phyloP scores from a whole-genome alignment of 176 grass and related monocot genomes.

The Eragrostis curvula region DNA sequence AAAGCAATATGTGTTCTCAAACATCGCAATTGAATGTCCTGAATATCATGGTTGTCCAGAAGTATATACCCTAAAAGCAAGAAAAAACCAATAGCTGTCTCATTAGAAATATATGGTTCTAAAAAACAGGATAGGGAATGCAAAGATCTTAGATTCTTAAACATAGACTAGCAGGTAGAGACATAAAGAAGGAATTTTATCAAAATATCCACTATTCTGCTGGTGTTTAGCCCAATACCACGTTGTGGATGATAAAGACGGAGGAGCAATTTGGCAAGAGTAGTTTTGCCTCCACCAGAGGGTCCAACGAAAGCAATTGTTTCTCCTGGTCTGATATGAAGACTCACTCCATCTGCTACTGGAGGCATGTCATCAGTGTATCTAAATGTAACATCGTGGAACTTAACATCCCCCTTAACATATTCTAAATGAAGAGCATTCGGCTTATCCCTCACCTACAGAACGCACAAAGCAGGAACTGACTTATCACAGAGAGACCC shows the following conservation, averaged over 20 bases:
- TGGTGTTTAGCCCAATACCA: conserved; percentile 53
- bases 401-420: conserved; percentile 71
- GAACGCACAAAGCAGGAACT: conserved; percentile 8
- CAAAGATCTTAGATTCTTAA: not conserved
- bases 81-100: conserved; percentile 6
- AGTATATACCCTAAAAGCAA: conserved; percentile 68
- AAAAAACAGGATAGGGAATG: conserved; percentile 17
- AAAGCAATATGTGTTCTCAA: conserved; percentile 73
- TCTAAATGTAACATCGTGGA: conserved; percentile 73
- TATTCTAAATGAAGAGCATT: conserved; percentile 53
- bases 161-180: not conserved
- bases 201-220: not conserved
- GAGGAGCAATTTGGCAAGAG: conserved; percentile 81
- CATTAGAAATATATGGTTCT: conserved; percentile 24
- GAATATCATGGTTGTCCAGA: conserved; percentile 82
- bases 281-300: conserved; percentile 85
- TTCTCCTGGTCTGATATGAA: conserved; percentile 74
- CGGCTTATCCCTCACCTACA: conserved; percentile 68
- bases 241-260: conserved; percentile 78
- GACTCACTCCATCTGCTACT: conserved; percentile 55
- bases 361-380: conserved; percentile 58
- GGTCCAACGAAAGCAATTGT: conserved; percentile 75
- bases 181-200: not conserved
- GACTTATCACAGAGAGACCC: not conserved
- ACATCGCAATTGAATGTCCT: conserved; percentile 61